Evolutionary conservation across 2,329 filamentous ascomycete species (phyloP).

Genomic region (Apiospora hydei): DNA sequence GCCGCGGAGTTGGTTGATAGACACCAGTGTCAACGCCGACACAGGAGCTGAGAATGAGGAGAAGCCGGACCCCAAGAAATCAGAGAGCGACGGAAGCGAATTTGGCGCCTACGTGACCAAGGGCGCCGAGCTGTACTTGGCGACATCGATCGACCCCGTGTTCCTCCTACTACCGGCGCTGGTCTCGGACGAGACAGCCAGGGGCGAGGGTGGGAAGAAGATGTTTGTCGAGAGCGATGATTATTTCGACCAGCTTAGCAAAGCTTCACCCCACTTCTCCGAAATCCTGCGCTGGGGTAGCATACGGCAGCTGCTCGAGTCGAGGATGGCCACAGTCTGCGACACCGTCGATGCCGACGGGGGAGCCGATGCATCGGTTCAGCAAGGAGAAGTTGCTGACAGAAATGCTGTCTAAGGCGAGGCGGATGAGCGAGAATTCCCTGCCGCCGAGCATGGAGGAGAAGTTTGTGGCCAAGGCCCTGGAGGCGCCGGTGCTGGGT

Average conservation of each 20-base stretch:
- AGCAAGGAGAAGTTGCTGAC: conserved; percentile 73
- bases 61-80: conserved; percentile 28
- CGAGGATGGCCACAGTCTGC: conserved; percentile 74
- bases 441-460: conserved; percentile 86
- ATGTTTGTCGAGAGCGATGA: conserved; percentile 76
- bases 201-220: conserved; percentile 59
- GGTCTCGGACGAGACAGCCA: conserved; percentile 45
- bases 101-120: conserved; percentile 58
- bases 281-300: conserved; percentile 60
- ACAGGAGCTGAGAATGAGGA: conserved; percentile 30
- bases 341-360: conserved; percentile 84
- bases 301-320: conserved; percentile 62
- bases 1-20: conserved; percentile 70
- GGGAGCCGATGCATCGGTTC: conserved; percentile 85
- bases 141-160: conserved; percentile 82
- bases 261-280: conserved; percentile 65
- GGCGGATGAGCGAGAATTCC: conserved; percentile 66
- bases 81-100: conserved; percentile 30
- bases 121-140: conserved; percentile 78
- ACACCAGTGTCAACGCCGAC: conserved; percentile 36
- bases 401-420: conserved; percentile 75
- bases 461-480: conserved; percentile 76
- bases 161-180: conserved; percentile 84
- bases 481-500: conserved; percentile 79
- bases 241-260: conserved; percentile 69